These are phyloP conservation scores for Nannizziopsis arthrosporioides DNA, from an alignment of 2,329 filamentous ascomycete genomes.

Conservation along the genomic window DNA sequence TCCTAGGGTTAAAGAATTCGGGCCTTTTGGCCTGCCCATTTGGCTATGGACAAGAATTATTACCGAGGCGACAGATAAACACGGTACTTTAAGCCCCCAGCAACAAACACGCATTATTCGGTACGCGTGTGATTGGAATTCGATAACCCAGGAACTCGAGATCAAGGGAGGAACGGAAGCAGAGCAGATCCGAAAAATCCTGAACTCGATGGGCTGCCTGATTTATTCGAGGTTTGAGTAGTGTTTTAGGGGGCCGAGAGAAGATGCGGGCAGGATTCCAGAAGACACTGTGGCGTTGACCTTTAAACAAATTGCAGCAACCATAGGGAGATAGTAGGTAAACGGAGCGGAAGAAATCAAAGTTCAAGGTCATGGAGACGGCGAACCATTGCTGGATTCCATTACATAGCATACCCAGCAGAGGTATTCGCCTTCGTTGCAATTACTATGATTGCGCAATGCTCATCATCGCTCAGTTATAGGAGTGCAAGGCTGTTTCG, in stretches of 20 bases:
- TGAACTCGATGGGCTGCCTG: conserved; percentile 26
- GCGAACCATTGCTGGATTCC: no score
- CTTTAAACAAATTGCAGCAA: no score
- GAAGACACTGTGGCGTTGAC: not conserved
- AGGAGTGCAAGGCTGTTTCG: not conserved
- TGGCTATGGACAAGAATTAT: conserved; percentile 25
- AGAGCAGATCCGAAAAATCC: conserved; percentile 28
- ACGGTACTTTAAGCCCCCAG: conserved; percentile 19
- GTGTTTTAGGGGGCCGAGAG: conserved; percentile 11
- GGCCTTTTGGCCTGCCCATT: conserved; percentile 22
- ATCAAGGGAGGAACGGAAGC: conserved; percentile 22
- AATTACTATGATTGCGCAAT: not conserved
- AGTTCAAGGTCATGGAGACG: no score
- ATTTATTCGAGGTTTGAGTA: conserved; percentile 18
- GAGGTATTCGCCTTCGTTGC: no score
- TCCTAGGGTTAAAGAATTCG: conserved; percentile 13
- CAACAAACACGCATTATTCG: conserved; percentile 23
- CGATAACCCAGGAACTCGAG: conserved; percentile 21
- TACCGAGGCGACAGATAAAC: conserved; percentile 19
- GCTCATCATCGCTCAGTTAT: no score
- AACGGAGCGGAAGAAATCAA: no score
- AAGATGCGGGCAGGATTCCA: not conserved
- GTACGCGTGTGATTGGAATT: conserved; percentile 26
- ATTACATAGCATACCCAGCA: no score
- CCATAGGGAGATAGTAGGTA: no score